Evolutionary conservation across 2,329 filamentous ascomycete species (phyloP).

Genomic region (Ceratocystis lukuohia): DNA sequence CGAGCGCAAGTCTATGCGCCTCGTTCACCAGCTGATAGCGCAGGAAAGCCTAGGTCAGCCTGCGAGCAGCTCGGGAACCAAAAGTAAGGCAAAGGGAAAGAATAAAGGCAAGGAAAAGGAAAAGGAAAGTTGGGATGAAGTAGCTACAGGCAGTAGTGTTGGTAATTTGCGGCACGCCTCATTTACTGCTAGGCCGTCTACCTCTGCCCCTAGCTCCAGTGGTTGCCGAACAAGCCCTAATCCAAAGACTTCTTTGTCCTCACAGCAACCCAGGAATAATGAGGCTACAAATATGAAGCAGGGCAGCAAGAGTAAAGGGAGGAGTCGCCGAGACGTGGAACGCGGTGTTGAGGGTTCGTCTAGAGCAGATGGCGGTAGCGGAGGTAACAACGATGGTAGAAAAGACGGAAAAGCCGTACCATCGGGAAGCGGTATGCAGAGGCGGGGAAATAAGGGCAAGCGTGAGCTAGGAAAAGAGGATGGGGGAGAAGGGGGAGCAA

Average conservation of each 20-base stretch:
- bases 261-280: neutral
- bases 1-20: slow-evolving; percentile 12
- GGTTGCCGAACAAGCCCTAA: too few relatives aligned
- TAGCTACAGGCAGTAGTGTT: neutral
- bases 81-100: neutral
- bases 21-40: slow-evolving; percentile 12
- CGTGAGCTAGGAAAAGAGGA: neutral
- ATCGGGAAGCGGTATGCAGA: neutral
- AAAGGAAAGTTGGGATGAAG: neutral
- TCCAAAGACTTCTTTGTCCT: too few relatives aligned
- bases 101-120: slow-evolving; percentile 11
- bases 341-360: too few relatives aligned
- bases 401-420: neutral
- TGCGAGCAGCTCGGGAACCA: neutral
- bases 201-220: neutral
- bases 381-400: neutral
- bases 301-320: too few relatives aligned
- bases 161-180: neutral
- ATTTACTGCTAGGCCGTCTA: neutral
- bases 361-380: neutral
- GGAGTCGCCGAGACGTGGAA: too few relatives aligned
- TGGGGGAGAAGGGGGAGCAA: neutral
- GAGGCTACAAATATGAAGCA: too few relatives aligned
- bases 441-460: neutral
- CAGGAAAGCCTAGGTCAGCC: neutral